Base-by-base conservation (phyloP, 805 yeast genomes). In the Starmerella roubikii region DNA sequence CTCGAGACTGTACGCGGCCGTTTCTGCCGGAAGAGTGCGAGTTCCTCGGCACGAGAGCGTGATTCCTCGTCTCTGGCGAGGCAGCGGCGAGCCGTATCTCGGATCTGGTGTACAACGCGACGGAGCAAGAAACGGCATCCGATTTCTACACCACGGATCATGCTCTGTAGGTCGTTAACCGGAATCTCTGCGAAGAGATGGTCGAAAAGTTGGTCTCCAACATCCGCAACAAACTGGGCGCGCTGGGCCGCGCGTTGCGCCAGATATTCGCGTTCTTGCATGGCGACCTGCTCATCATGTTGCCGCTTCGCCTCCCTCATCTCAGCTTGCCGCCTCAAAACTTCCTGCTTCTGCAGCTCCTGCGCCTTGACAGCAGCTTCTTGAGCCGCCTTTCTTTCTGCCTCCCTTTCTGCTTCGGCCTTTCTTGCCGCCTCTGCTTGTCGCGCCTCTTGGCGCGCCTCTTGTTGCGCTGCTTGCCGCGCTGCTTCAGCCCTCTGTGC, bases 181-280 rank as follows among this genome's bases (percentile, higher is more conserved):
- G 19, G 30, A 5, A 26, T 22, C 11, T 26, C 9, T 12, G n/a
- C 6, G 6, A 35, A 4, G 7, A 45, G 29, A 2, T 19, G 7
- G 8, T 28, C 26, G 3, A 42, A 32, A 1, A 39, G 12, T 5
- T 13, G 17, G n/a, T 17, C 17, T 3, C 32, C 26, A 3, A 33
- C 30, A 4, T 22, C 12, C 9, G 34, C 25, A 11, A 45, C 44
- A 17, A 37, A 39, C 3, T n/a, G 8, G 6, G 31, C 5, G 10
- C 31, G n/a, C n/a, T n/a, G n/a, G n/a, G n/a, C n/a, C n/a, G n/a
- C n/a, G n/a, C n/a, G n/a, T n/a, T n/a, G n/a, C n/a, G n/a, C n/a
- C n/a, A n/a, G n/a, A n/a, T n/a, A n/a, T n/a, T n/a, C n/a, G n/a
- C n/a, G n/a, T n/a, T n/a, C n/a, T n/a, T n/a, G 18, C 31, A 29